These are phyloP conservation scores for Oenanthe javanica DNA, from an alignment of 140 eudicot species.

Conservation along the genomic window DNA sequence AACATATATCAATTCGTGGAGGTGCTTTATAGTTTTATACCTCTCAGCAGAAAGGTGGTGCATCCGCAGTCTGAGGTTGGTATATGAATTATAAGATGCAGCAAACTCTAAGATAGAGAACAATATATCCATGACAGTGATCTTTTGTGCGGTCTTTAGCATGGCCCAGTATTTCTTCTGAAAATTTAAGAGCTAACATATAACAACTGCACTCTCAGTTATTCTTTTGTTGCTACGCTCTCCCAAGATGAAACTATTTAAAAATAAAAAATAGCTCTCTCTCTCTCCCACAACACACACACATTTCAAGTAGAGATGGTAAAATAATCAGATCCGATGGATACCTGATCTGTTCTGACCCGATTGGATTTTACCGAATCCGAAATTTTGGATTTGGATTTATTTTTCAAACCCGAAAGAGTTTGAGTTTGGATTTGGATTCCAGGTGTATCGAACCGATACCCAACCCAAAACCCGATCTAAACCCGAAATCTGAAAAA, in stretches of 20 bases:
- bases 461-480: too few relatives aligned
- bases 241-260: not conserved
- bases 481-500: too few relatives aligned
- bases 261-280: not conserved
- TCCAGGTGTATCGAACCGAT: too few relatives aligned
- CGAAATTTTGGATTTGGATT: too few relatives aligned
- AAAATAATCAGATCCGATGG: too few relatives aligned
- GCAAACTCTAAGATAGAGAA: slow-evolving; percentile 86
- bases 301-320: not conserved
- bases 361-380: too few relatives aligned
- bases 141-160: slow-evolving; percentile 71
- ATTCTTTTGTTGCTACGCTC: not conserved
- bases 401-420: too few relatives aligned
- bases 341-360: too few relatives aligned
- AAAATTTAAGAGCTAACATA: slow-evolving; percentile 20
- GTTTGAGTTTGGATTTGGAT: too few relatives aligned
- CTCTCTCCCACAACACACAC: not conserved
- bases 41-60: slow-evolving; percentile 84
- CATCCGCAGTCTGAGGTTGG: slow-evolving; percentile 87
- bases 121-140: slow-evolving; percentile 71
- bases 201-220: not conserved
- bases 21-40: slow-evolving; percentile 27
- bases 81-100: slow-evolving; percentile 87
- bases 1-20: not conserved
- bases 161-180: slow-evolving; percentile 92